Evolutionary conservation across 345 rosid genomes (phyloP), one percentile per base, ranked within the genome.

Genomic region (Xanthoceras sorbifolium): DNA sequence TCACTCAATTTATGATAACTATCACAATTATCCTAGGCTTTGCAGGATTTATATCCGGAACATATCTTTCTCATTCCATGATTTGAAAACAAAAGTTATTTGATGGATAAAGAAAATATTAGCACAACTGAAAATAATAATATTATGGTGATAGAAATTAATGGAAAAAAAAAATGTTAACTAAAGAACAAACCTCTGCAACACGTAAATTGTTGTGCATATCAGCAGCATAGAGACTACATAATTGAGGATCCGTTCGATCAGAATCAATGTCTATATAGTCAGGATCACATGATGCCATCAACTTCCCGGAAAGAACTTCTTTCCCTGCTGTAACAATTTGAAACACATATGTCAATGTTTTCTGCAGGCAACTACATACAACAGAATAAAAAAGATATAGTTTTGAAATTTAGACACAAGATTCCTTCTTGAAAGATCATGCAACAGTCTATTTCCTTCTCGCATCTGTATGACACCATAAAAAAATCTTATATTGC

Each of bases 221-320:
- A 46, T 93, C 97, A 59, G 84, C 80, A 59, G 93, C 99, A 83
- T 93, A 93, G 32, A 88, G 80, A 82, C 93, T 85, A 80, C 99
- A 95, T 22, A 93, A 86, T 48, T 84, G 88, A 82, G 87, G 96
- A 78, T 95, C 85, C 73, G 85, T 87, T 57, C 71, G 69, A 77
- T 90, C 92, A 20, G 83, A 78, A 81, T 95, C 99, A 67, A 95
- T 91, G 83, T 95, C 84, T 7, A 78, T 75, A 71, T 83, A 81
- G 28, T 83, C 86, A 1, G 81, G 84, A 74, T 73, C 84, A 81
- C 72, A 79, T 70, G 83, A 77, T 31, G n/a, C 75, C 42, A 23
- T 77, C 5, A 62, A 84, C 64, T 74, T 77, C 78, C 78, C 85
- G 63, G 57, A 73, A 74, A 76, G 44, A 62, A 50, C 72, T 64